Evolutionary conservation across 192 early-diverging fungal species (phyloP), one percentile per base, ranked within the genome.

Genomic region (Entophlyctis helioformis): DNA sequence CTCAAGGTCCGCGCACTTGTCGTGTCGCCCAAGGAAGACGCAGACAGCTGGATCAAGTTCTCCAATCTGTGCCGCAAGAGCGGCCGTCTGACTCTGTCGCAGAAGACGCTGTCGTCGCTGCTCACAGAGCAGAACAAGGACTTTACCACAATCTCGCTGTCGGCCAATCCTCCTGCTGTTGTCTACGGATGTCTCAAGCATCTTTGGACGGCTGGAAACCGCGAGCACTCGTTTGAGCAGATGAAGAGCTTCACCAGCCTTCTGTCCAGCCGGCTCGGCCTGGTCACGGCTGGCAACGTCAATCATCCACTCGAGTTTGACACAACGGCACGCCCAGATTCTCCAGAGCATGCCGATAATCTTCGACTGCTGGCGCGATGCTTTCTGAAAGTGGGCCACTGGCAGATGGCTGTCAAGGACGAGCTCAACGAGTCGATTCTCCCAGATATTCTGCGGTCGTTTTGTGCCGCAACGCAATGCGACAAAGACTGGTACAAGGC

Each of bases 401-500:
- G 89, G 89, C 81, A 90, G 32, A 36, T 9, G 31, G 20, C 35
- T 13, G 13, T 37, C 22, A 36, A 42, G 32, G 64, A 66, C 16
- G 78, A 77, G 19, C 62, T 41, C 16, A 36, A 71, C 1, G 52
- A 26, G 19, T 21, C 22, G 13, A 33, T 28, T 34, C 34, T 39
- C 20, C 47, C 36, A 39, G 76, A 79, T 24, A 84, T 91, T 28
- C 40, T 89, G 36, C 56, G 67, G 38, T 85, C 80, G 1, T 82
- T 80, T 51, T 56, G 8, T 15, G 67, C 82, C 25, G 87, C 89
- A 0, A 86, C 83, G 11, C 60, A 74, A 21, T 70, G 82, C 57
- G 85, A 88, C 46, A 63, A 67, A 53, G 71, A 81, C 33, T 90
- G 83, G 82, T 89, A 91, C 63, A 90, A 60, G 80, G 89, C 86